phyloP scores from a whole-genome alignment of 257 asterid species.

The Solanum pimpinellifolium region DNA sequence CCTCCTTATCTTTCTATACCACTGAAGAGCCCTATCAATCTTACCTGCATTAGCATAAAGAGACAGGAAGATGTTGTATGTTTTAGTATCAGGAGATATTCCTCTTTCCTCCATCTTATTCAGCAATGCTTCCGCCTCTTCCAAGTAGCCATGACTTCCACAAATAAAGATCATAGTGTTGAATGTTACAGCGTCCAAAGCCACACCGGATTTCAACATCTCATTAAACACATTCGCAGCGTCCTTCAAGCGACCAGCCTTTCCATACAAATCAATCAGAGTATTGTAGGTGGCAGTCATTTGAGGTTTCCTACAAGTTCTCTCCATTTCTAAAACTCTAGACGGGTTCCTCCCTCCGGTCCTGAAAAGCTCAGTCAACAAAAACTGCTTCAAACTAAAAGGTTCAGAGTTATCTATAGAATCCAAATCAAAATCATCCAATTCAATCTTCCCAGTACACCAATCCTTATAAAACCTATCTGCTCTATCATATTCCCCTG shows the following conservation, averaged over 20 bases:
- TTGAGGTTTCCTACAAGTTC: conserved; percentile 31
- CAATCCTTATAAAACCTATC: conserved; percentile 65
- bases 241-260: conserved; percentile 73
- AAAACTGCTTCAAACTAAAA: conserved; percentile 63
- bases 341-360: conserved; percentile 48
- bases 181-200: conserved; percentile 61
- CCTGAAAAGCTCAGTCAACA: conserved; percentile 73
- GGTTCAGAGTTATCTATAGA: conserved; percentile 38
- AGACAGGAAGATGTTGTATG: conserved; percentile 62
- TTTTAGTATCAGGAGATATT: conserved; percentile 72
- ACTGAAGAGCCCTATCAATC: conserved; percentile 44
- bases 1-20: conserved; percentile 61
- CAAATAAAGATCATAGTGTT: conserved; percentile 81
- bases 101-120: conserved; percentile 72
- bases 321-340: conserved; percentile 19
- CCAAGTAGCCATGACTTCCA: conserved; percentile 67
- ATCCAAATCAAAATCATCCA: conserved; percentile 66
- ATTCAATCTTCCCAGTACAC: conserved; percentile 59
- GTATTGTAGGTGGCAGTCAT: conserved; percentile 77
- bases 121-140: conserved; percentile 79
- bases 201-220: conserved; percentile 75
- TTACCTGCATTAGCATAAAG: conserved; percentile 52
- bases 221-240: conserved; percentile 71
- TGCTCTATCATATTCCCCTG: conserved; percentile 55
- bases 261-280: conserved; percentile 85